A percentile compares a stretch with the other conserved stretches of the same genome.
Evolutionary conservation across 2,329 filamentous ascomycete species (phyloP).

Genomic region (Alternaria consortialis): DNA sequence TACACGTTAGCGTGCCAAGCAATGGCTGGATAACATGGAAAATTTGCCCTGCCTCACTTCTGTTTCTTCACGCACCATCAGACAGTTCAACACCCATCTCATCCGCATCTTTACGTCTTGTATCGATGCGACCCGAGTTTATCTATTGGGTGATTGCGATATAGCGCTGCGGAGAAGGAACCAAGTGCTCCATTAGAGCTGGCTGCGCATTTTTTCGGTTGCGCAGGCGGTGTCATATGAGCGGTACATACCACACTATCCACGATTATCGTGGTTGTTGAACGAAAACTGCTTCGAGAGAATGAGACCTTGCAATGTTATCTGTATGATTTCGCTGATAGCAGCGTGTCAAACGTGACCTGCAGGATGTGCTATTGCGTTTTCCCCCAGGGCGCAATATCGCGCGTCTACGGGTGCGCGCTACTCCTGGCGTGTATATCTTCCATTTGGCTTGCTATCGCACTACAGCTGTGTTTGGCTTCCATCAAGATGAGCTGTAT

Average conservation of each 20-base stretch:
- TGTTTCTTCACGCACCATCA: conserved; percentile 48
- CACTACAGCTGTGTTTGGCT: background rate
- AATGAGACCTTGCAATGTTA: background rate
- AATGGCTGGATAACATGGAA: conserved; percentile 31
- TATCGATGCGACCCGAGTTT: conserved; percentile 44
- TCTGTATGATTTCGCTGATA: background rate
- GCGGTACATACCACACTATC: conserved; percentile 67
- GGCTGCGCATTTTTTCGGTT: conserved; percentile 72
- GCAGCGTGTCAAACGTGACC: no score
- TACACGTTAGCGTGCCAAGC: conserved; percentile 20
- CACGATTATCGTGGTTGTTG: background rate
- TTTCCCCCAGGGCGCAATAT: background rate
- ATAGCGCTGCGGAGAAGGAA: conserved; percentile 67
- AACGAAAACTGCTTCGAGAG: background rate
- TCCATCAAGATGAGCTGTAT: background rate
- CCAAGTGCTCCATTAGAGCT: conserved; percentile 74
- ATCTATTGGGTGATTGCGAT: conserved; percentile 62
- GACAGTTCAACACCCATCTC: conserved; percentile 53
- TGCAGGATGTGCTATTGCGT: background rate
- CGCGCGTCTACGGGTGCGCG: background rate
- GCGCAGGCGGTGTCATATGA: conserved; percentile 86
- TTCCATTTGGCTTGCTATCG: background rate
- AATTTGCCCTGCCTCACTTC: conserved; percentile 16
- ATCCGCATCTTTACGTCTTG: conserved; percentile 50
- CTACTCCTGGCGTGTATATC: background rate